Evolutionary conservation across 176 grass and related monocot genomes (phyloP).

Genomic region (Tuctoria greenei): DNA sequence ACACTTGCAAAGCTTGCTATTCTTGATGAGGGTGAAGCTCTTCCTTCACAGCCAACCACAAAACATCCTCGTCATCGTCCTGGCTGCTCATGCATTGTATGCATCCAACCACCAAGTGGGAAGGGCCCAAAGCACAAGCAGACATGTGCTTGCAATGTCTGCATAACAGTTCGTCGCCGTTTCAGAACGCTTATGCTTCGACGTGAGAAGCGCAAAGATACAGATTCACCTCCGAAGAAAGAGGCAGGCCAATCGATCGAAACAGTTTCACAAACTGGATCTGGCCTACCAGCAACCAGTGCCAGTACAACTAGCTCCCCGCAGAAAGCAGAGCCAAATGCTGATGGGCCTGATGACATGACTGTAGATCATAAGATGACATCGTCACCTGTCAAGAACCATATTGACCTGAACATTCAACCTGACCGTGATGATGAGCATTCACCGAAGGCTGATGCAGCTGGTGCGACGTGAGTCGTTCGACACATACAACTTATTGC

Average conservation of each 20-base stretch:
- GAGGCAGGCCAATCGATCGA: slow-evolving; percentile 42
- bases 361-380: slow-evolving; percentile 52
- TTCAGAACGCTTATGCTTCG: slow-evolving; percentile 96
- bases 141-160: slow-evolving; percentile 91
- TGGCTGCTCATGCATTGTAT: slow-evolving; percentile 96
- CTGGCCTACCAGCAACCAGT: background rate
- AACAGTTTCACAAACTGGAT: slow-evolving; percentile 17
- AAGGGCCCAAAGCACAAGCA: slow-evolving; percentile 60
- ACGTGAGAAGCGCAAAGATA: slow-evolving; percentile 67
- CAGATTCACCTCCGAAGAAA: slow-evolving; percentile 38
- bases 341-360: slow-evolving; percentile 42
- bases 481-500: slow-evolving; percentile 32
- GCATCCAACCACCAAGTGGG: slow-evolving; percentile 80
- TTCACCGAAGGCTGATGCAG: slow-evolving; percentile 66
- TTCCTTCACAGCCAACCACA: slow-evolving; percentile 75
- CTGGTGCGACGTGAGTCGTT: slow-evolving; percentile 28
- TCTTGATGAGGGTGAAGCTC: slow-evolving; percentile 77
- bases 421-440: slow-evolving; percentile 92
- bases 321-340: slow-evolving; percentile 38
- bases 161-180: slow-evolving; percentile 85
- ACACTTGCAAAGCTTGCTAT: slow-evolving; percentile 97
- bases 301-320: slow-evolving; percentile 15
- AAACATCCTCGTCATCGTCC: slow-evolving; percentile 88
- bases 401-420: slow-evolving; percentile 98
- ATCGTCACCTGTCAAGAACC: slow-evolving; percentile 88